Conservation (phyloP, 441 rosid species). For the Populus hybrid region DNA sequence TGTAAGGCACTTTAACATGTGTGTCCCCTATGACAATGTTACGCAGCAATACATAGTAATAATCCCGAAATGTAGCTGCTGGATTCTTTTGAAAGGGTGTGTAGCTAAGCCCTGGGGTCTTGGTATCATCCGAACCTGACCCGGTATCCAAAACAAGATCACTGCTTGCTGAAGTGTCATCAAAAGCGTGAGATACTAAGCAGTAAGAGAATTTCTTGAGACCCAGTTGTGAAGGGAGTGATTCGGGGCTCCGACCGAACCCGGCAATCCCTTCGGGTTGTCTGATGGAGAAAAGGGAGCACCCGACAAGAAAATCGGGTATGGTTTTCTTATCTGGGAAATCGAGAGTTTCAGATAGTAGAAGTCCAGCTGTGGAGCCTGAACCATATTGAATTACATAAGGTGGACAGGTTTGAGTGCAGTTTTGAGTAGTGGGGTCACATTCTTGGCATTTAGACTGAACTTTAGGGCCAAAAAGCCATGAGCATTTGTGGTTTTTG, state of each 20-base stretch:
- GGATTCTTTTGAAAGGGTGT: slow-evolving; percentile 66
- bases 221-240: slow-evolving; percentile 68
- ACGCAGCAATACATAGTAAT: slow-evolving; percentile 59
- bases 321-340: slow-evolving; percentile 39
- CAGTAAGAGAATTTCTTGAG: slow-evolving; percentile 70
- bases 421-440: slow-evolving; percentile 35
- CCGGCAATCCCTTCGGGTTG: slow-evolving; percentile 88
- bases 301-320: slow-evolving; percentile 62
- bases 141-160: slow-evolving; percentile 53
- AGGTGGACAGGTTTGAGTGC: slow-evolving; percentile 61
- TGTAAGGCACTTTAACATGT: slow-evolving; percentile 59
- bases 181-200: slow-evolving; percentile 52
- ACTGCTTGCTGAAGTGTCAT: slow-evolving; percentile 50
- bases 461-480: slow-evolving; percentile 49
- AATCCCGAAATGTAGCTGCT: slow-evolving; percentile 40
- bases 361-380: slow-evolving; percentile 68
- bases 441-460: slow-evolving; percentile 44
- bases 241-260: slow-evolving; percentile 61
- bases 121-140: slow-evolving; percentile 32
- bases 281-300: slow-evolving; percentile 59
- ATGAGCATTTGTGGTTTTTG: slow-evolving; percentile 56
- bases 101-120: slow-evolving; percentile 52
- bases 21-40: slow-evolving; percentile 60
- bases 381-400: slow-evolving; percentile 71
- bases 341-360: slow-evolving; percentile 49